Percentiles rank a stretch among this genome's conserved stretches.
Evolutionary conservation across 768 basidiomycete species (phyloP).

Genomic region (Boletales sp.): DNA sequence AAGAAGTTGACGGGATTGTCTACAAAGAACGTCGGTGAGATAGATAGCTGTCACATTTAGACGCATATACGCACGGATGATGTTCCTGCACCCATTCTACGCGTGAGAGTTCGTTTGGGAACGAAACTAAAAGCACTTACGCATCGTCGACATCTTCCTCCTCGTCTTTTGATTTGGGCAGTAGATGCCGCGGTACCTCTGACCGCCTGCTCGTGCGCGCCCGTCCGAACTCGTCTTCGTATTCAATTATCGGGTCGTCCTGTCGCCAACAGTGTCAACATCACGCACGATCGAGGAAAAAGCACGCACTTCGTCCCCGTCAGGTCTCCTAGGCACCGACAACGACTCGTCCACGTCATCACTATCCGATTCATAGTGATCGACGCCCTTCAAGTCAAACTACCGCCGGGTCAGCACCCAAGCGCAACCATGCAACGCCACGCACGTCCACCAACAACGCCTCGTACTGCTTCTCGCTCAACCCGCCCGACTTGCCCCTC

Average conservation of each 20-base stretch:
- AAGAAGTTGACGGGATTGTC: slow-evolving; percentile 84
- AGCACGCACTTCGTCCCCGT: slow-evolving; percentile 36
- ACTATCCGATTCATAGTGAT: slow-evolving; percentile 62
- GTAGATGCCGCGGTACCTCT: slow-evolving; percentile 69
- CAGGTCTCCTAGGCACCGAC: slow-evolving; percentile 47
- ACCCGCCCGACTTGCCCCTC: slow-evolving; percentile 74
- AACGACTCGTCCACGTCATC: slow-evolving; percentile 80
- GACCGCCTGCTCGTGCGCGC: slow-evolving; percentile 63
- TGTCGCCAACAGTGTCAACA: slow-evolving; percentile 22
- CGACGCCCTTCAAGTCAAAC: slow-evolving; percentile 63
- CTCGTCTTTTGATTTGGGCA: slow-evolving; percentile 43
- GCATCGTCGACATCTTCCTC: slow-evolving; percentile 46
- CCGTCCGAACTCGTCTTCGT: slow-evolving; percentile 87
- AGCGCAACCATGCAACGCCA: slow-evolving; percentile 1
- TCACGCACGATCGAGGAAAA: not conserved
- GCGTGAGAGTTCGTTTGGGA: slow-evolving; percentile 1
- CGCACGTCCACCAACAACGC: slow-evolving; percentile 75
- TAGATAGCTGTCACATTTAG: not conserved
- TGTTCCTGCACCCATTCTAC: slow-evolving; percentile 40
- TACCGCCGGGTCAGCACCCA: slow-evolving; percentile 20
- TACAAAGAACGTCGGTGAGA: slow-evolving; percentile 27
- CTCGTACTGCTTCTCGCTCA: slow-evolving; percentile 73
- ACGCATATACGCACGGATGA: slow-evolving; percentile 45
- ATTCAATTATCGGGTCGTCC: slow-evolving; percentile 80
- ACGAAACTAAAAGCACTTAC: slow-evolving; percentile 33